Evolutionary conservation across 768 basidiomycete species (phyloP).

Genomic region (Baorangia bicolor): DNA sequence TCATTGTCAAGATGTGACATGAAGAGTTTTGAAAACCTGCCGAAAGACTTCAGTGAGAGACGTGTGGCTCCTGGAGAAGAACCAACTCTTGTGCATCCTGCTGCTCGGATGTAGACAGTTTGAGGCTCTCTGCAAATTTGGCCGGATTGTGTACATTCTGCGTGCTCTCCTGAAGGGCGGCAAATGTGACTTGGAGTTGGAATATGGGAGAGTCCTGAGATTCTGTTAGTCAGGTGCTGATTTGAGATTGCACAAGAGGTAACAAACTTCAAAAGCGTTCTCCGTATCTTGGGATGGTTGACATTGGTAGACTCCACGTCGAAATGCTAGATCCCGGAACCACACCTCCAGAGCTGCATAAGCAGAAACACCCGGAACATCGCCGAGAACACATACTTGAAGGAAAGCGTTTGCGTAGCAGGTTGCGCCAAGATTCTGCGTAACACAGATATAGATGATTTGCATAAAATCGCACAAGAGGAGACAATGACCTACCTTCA

Average conservation of each 20-base stretch:
- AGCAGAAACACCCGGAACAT: constrained; percentile 1
- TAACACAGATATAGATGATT: background rate
- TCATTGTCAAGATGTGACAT: constrained; percentile 86
- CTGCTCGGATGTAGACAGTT: constrained; percentile 80
- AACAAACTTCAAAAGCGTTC: constrained; percentile 41
- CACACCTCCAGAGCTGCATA: constrained; percentile 60
- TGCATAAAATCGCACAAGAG: background rate
- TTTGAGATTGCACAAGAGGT: background rate
- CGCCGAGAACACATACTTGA: constrained; percentile 52
- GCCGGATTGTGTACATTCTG: constrained; percentile 77
- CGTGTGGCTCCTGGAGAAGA: background rate
- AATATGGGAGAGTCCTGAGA: constrained; percentile 73
- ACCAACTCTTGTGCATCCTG: constrained; percentile 96
- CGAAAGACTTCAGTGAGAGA: constrained; percentile 5
- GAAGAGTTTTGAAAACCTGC: constrained; percentile 92
- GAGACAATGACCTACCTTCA: constrained; percentile 52
- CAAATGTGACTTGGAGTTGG: constrained; percentile 77
- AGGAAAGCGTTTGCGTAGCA: constrained; percentile 96
- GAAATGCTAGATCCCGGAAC: constrained; percentile 84
- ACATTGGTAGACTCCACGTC: constrained; percentile 80
- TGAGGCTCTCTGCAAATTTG: constrained; percentile 81
- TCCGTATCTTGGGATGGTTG: constrained; percentile 53
- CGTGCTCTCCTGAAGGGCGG: constrained; percentile 76
- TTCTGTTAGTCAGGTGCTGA: background rate
- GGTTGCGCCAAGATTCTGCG: constrained; percentile 91